These are phyloP conservation scores for Blastobotrys petasosporus DNA, from an alignment of 1,139 yeast species.

Conservation along the genomic window DNA sequence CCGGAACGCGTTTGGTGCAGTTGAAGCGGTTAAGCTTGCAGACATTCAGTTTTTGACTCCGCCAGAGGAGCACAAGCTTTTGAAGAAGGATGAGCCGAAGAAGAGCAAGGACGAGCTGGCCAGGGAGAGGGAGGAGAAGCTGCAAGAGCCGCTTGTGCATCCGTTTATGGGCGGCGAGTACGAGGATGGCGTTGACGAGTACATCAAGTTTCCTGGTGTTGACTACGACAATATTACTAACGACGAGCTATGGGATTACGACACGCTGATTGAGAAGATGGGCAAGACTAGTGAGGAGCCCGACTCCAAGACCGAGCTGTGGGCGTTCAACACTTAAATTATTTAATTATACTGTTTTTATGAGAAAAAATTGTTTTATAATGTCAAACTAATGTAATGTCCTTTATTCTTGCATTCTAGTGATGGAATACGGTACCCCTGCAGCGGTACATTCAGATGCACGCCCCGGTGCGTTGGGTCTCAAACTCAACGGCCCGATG, in stretches of 20 bases:
- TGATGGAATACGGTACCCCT: too few species aligned
- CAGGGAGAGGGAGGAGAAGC: background rate
- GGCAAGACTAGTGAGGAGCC: conserved; percentile 22
- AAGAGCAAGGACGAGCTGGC: conserved; percentile 7
- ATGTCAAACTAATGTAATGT: too few species aligned
- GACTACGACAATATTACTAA: conserved; percentile 14
- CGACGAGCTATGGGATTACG: conserved; percentile 25
- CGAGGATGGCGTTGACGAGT: conserved; percentile 13
- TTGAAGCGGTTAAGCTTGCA: conserved; percentile 25
- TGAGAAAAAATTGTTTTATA: too few species aligned
- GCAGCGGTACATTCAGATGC: too few species aligned
- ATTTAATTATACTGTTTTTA: too few species aligned
- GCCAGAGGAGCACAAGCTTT: conserved; percentile 21
- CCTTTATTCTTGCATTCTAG: too few species aligned
- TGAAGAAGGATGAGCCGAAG: conserved; percentile 5
- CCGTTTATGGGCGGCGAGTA: background rate
- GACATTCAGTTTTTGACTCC: conserved; percentile 27
- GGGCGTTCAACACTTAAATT: conserved; percentile 19
- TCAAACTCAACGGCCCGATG: too few species aligned
- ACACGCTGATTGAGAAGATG: conserved; percentile 20
- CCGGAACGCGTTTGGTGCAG: conserved; percentile 26
- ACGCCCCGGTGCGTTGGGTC: too few species aligned
- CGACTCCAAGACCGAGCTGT: conserved; percentile 23
- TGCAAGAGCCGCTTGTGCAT: background rate
- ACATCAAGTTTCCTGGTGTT: conserved; percentile 18